These are phyloP conservation scores for Sordariomycetes sp. DNA, from an alignment of 2,329 filamentous ascomycete genomes.

Conservation along the genomic window DNA sequence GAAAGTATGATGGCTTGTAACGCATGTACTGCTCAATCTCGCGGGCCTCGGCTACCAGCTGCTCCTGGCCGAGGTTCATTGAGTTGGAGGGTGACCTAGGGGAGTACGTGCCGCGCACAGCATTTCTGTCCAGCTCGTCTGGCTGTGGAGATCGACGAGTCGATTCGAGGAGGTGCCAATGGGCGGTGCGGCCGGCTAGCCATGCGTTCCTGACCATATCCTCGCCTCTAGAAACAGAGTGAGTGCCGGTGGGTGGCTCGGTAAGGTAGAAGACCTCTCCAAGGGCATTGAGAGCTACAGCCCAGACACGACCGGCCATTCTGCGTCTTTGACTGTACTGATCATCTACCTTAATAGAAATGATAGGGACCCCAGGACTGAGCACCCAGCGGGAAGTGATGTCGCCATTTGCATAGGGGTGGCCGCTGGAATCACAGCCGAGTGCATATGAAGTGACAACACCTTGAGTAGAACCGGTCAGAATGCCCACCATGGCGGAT, in stretches of 20 bases:
- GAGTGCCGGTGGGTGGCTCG: constrained; percentile 52
- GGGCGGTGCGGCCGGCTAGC: constrained; percentile 67
- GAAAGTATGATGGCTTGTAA: constrained; percentile 69
- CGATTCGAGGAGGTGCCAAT: constrained; percentile 72
- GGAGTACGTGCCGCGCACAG: constrained; percentile 66
- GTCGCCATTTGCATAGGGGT: constrained; percentile 62
- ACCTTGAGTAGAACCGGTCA: constrained; percentile 76
- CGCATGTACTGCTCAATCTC: constrained; percentile 72
- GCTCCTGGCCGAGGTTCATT: constrained; percentile 61
- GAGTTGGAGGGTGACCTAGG: constrained; percentile 68
- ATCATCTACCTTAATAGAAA: constrained; percentile 76
- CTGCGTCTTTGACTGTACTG: constrained; percentile 65
- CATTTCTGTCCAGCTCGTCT: constrained; percentile 63
- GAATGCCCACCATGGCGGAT: constrained; percentile 68
- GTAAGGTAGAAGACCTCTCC: constrained; percentile 85
- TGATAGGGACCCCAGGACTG: constrained; percentile 86
- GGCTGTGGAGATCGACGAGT: constrained; percentile 64
- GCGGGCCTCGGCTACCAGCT: constrained; percentile 65
- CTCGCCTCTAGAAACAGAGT: constrained; percentile 38
- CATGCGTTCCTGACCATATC: constrained; percentile 62
- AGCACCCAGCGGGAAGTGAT: constrained; percentile 84
- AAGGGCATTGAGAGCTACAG: constrained; percentile 85
- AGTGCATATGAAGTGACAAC: constrained; percentile 76
- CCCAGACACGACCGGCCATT: constrained; percentile 68
- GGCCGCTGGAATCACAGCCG: constrained; percentile 46